A percentile compares a stretch with the other conserved stretches of the same genome.
Conservation (phyloP, 306 rosid genomes). For the Clitoria ternatea region DNA sequence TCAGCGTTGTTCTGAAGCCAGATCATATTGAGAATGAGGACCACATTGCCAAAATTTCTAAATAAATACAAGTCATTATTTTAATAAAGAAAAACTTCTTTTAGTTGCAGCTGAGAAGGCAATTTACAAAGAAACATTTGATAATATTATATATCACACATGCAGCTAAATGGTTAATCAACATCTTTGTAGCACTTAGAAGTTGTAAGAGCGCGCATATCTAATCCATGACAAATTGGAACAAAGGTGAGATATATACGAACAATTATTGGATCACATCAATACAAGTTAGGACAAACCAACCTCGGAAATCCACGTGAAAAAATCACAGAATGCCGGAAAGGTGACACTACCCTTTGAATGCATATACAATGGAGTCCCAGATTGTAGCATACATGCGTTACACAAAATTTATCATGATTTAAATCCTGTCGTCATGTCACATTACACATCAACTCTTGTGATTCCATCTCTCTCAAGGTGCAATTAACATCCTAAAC, state of each 20-base stretch:
- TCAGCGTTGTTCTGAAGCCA: constrained; percentile 76
- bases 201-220: neutral
- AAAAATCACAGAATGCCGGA: neutral
- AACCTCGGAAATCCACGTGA: neutral
- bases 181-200: too few relatives aligned
- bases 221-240: neutral
- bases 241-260: neutral
- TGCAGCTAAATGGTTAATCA: too few relatives aligned
- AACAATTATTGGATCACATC: neutral
- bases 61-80: neutral
- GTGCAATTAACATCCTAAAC: too few relatives aligned
- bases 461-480: too few relatives aligned
- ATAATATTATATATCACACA: too few relatives aligned
- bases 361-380: neutral
- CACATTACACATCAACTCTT: too few relatives aligned
- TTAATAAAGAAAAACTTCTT: too few relatives aligned
- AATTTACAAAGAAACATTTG: too few relatives aligned
- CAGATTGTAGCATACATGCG: too few relatives aligned
- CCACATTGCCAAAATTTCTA: neutral
- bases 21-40: neutral
- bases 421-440: too few relatives aligned
- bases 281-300: neutral
- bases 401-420: too few relatives aligned
- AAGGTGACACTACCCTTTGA: neutral
- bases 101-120: too few relatives aligned